A percentile compares a stretch with the other conserved stretches of the same genome.
Conservation (phyloP, 179 eudicot genomes). For the Dionaea muscipula region DNA sequence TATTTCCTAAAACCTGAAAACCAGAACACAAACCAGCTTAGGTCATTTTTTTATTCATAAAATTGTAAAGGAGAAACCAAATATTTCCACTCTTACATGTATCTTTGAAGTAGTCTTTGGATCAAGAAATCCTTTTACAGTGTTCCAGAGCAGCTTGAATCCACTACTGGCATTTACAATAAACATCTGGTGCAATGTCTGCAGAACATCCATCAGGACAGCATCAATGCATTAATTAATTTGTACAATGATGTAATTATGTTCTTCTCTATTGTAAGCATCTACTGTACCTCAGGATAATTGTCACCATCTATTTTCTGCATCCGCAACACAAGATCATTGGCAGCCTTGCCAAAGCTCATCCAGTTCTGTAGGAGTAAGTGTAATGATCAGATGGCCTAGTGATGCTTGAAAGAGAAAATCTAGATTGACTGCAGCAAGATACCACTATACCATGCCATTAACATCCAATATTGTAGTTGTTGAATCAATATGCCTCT, state of each 20-base stretch:
- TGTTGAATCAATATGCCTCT: constrained; percentile 80
- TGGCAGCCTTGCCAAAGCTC: constrained; percentile 91
- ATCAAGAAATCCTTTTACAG: constrained; percentile 76
- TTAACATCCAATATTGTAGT: constrained; percentile 79
- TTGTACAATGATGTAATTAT: neutral
- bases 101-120: constrained; percentile 83
- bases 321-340: constrained; percentile 78
- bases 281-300: constrained; percentile 72
- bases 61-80: neutral
- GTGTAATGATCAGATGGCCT: constrained; percentile 12
- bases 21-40: constrained; percentile 9
- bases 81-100: constrained; percentile 38
- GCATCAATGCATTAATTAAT: constrained; percentile 3
- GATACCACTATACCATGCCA: constrained; percentile 58
- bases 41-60: constrained; percentile 7
- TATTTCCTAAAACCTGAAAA: constrained; percentile 73
- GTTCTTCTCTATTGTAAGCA: constrained; percentile 2
- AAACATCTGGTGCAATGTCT: constrained; percentile 91
- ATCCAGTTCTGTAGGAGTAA: constrained; percentile 65
- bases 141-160: constrained; percentile 72
- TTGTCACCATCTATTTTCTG: constrained; percentile 91
- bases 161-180: constrained; percentile 91
- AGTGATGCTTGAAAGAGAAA: constrained; percentile 1
- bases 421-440: neutral
- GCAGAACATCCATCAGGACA: constrained; percentile 14